Conservation (phyloP, 2,329 filamentous ascomycete species). For the Neocucurbitaria cava region DNA sequence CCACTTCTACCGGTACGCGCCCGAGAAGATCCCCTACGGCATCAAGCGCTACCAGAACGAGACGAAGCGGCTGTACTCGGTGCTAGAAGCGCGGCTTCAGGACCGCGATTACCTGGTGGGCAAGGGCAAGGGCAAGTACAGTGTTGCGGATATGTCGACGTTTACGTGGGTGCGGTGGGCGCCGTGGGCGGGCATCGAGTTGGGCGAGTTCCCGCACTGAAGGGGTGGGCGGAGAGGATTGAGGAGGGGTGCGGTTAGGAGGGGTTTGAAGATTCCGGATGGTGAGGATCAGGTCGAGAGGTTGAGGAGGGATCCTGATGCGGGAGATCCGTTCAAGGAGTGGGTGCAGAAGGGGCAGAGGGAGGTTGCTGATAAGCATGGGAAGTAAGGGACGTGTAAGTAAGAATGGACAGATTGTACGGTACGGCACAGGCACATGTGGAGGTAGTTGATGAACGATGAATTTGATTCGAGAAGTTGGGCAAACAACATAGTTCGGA, state of each 20-base stretch:
- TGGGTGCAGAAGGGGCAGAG: slow-evolving; percentile 33
- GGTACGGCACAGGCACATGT: no score
- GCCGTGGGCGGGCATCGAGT: slow-evolving; percentile 67
- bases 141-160: slow-evolving; percentile 72
- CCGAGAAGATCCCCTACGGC: slow-evolving; percentile 79
- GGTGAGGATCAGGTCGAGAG: slow-evolving; percentile 35
- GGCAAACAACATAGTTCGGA: no score
- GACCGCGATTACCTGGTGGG: slow-evolving; percentile 62
- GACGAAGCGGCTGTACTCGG: slow-evolving; percentile 77
- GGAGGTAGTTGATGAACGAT: no score
- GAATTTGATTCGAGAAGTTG: no score
- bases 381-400: slow-evolving; percentile 13
- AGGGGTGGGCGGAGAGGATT: slow-evolving; percentile 58
- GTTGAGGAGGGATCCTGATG: slow-evolving; percentile 28
- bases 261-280: slow-evolving; percentile 55
- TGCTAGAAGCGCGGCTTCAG: slow-evolving; percentile 73
- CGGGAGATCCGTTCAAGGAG: slow-evolving; percentile 31
- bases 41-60: slow-evolving; percentile 82
- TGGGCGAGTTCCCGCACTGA: slow-evolving; percentile 68
- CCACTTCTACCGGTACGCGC: slow-evolving; percentile 81
- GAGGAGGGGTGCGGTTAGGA: slow-evolving; percentile 56
- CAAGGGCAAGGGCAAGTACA: slow-evolving; percentile 62
- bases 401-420: no score
- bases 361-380: slow-evolving; percentile 25
- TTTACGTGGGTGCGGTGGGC: slow-evolving; percentile 77